Evolutionary conservation across 2,329 filamentous ascomycete species (phyloP), one percentile per base, ranked within the genome.

Genomic region (Talaromyces pinophilus): DNA sequence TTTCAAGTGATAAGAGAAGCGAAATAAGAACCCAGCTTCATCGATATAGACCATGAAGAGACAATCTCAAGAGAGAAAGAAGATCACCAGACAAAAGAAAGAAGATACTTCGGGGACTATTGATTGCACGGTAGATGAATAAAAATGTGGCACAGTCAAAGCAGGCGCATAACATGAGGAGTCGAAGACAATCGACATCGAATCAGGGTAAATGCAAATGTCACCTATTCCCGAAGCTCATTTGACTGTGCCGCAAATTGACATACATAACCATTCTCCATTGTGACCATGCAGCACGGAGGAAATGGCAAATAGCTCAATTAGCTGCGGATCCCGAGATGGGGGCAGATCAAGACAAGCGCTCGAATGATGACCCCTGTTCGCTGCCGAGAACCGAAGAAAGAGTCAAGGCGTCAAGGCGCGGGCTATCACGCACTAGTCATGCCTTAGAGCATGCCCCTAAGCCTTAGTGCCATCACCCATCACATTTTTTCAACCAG

Each of bases 141-240:
- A 8, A 55, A 33, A 60, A 60, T 60, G 57, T 46, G 57, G 57
- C 57, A 46, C 57, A 60, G 57, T 46, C 57, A 60, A 46, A 30
- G 40, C 33, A 22, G 54, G 54, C 17, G 30, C 52, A 35, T 33
- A 4, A 55, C n/a, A 42, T 59, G 57, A 46, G 57, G 57, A 60
- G 57, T 46, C 25, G 22, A 46, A 28, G 7, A 60, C 1, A 60
- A n/a, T 7, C 25, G 28, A 28, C 15, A 28, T 40, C 22, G 38
- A 46, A 46, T 30, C 38, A 44, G 57, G 38, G 5, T 28, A 28
- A 28, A n/a, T 15, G n/a, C n/a, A 15, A 11, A 19, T 38, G 19
- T 55, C 33, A 55, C 30, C 30, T 55, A 55, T 55, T 38, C 52
- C 30, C 52, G 17, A 52, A 55, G 30, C 17, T 15, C 10, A 55